Evolutionary conservation across 306 rosid species (phyloP).

Genomic region (Corylus americana): DNA sequence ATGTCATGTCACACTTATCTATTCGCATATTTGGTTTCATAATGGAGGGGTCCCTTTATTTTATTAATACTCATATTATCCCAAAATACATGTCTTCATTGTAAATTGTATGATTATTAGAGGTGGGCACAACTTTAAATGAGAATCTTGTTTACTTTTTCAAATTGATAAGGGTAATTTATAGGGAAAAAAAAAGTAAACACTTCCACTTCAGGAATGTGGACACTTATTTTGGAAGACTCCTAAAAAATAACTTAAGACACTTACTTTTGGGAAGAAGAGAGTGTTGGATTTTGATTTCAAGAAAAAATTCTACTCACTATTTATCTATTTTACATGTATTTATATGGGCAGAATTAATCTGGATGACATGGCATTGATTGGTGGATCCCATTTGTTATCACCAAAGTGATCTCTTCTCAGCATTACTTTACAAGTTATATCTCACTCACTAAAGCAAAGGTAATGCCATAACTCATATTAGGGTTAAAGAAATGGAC

Average conservation of each 20-base stretch:
- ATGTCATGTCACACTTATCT: not conserved
- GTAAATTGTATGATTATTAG: not conserved
- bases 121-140: not conserved
- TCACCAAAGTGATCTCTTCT: not conserved
- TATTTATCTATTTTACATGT: not conserved
- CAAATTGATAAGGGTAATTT: too few species aligned
- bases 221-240: too few species aligned
- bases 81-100: not conserved
- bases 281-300: not conserved
- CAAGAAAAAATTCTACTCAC: not conserved
- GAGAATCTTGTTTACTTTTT: too few species aligned
- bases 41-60: not conserved
- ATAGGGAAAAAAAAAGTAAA: too few species aligned
- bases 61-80: not conserved
- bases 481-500: slow-evolving; percentile 8
- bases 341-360: not conserved
- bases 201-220: too few species aligned
- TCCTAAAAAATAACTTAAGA: too few species aligned
- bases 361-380: not conserved
- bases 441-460: not conserved
- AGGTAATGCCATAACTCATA: slow-evolving; percentile 11
- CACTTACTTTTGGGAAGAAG: too few species aligned
- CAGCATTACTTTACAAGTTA: not conserved
- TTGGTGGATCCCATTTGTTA: not conserved
- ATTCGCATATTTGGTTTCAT: not conserved